phyloP scores from a whole-genome alignment of 495 filamentous ascomycete species.

The Sphaerosporella brunnea region DNA sequence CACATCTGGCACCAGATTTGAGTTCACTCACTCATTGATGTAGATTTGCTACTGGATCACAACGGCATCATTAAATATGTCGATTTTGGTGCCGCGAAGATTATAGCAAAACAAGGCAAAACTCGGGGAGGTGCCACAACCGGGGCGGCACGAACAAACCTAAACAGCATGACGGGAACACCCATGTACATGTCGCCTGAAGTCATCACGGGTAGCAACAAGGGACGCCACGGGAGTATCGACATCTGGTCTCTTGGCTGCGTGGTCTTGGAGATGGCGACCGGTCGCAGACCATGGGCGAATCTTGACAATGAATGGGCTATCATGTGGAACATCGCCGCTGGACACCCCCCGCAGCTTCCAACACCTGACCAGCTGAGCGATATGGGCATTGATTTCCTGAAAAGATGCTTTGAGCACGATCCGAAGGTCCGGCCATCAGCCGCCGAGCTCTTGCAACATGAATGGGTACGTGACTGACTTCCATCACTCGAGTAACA shows the following conservation, averaged over 20 bases:
- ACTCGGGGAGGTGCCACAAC: conserved; percentile 50
- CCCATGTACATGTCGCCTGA: conserved; percentile 99
- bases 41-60: conserved; percentile 88
- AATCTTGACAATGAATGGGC: conserved; percentile 97
- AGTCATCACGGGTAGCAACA: conserved; percentile 74
- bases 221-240: conserved; percentile 63
- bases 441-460: conserved; percentile 79
- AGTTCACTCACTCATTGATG: conserved; percentile 2
- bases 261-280: conserved; percentile 95
- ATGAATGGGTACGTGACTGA: conserved; percentile 85
- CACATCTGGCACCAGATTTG: conserved; percentile 5
- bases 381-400: conserved; percentile 67
- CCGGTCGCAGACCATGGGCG: conserved; percentile 89
- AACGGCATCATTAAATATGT: conserved; percentile 98
- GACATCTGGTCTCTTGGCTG: conserved; percentile 97
- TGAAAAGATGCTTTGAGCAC: conserved; percentile 69
- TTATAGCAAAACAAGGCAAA: conserved; percentile 85
- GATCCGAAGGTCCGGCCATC: conserved; percentile 64
- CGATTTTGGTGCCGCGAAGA: conserved; percentile 93
- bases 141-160: conserved; percentile 40
- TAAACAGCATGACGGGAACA: conserved; percentile 88
- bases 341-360: conserved; percentile 77
- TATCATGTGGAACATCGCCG: conserved; percentile 99
- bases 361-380: conserved; percentile 70
- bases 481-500: no score